These are phyloP conservation scores for Coemansia umbellata DNA, from an alignment of 192 early-diverging fungal species.

Conservation along the genomic window DNA sequence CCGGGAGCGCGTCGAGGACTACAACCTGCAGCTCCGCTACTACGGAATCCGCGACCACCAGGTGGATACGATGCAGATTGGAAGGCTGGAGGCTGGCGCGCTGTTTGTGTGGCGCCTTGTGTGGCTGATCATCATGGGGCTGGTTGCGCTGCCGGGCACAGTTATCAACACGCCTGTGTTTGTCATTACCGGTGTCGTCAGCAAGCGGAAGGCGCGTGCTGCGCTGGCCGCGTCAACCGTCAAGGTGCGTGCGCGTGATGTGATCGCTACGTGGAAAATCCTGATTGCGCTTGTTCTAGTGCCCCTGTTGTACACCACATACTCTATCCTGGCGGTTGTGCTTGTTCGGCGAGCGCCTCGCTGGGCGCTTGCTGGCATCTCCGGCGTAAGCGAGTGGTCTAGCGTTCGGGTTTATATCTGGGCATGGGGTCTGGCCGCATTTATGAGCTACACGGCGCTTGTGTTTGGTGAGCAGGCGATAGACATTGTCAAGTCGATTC, in stretches of 20 bases:
- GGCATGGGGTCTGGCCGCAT: slow-evolving; percentile 44
- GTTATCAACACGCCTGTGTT: slow-evolving; percentile 52
- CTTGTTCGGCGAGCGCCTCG: slow-evolving; percentile 35
- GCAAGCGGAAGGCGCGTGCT: slow-evolving; percentile 56
- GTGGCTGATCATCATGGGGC: slow-evolving; percentile 67
- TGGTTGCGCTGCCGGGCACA: slow-evolving; percentile 83
- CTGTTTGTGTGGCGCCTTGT: slow-evolving; percentile 67
- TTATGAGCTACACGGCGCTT: slow-evolving; percentile 70
- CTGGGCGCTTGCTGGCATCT: slow-evolving; percentile 8
- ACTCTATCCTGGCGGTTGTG: slow-evolving; percentile 58
- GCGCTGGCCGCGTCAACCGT: slow-evolving; percentile 87
- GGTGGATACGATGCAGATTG: slow-evolving; percentile 75
- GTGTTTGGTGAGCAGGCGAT: slow-evolving; percentile 73
- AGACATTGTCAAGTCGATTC: slow-evolving; percentile 75
- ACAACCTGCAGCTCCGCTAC: slow-evolving; percentile 85
- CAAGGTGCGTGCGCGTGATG: slow-evolving; percentile 92
- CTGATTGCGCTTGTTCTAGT: slow-evolving; percentile 71
- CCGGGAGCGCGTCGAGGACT: slow-evolving; percentile 69
- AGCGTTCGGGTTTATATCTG: slow-evolving; percentile 28
- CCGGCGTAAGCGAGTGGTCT: slow-evolving; percentile 8
- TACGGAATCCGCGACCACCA: slow-evolving; percentile 97
- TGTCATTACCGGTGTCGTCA: slow-evolving; percentile 39
- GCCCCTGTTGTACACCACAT: slow-evolving; percentile 69
- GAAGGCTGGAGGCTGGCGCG: slow-evolving; percentile 59
- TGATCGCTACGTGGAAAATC: slow-evolving; percentile 95